These are phyloP conservation scores for Trichoderma gamsii DNA, from an alignment of 495 filamentous ascomycete genomes.

Conservation along the genomic window DNA sequence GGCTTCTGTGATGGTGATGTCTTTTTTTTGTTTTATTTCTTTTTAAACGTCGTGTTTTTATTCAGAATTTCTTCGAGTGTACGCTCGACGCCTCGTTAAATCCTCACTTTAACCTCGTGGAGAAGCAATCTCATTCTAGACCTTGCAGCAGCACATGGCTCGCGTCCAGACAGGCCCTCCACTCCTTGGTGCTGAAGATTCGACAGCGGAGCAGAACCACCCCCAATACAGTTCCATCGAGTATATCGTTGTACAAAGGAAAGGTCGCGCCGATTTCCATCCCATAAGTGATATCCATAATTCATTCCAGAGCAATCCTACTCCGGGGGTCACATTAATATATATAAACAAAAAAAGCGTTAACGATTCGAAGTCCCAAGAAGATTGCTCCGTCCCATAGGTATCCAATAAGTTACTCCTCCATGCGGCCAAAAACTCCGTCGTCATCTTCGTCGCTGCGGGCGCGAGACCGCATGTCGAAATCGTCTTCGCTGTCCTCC, in stretches of 20 bases:
- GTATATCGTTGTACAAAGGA: constrained; percentile 45
- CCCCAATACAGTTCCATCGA: constrained; percentile 33
- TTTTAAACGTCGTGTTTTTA: constrained; percentile 5
- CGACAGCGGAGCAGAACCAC: constrained; percentile 49
- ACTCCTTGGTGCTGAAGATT: constrained; percentile 54
- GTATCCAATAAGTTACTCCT: constrained; percentile 54
- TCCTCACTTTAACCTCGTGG: constrained; percentile 59
- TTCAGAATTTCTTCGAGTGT: constrained; percentile 30
- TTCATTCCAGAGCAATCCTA: constrained; percentile 19
- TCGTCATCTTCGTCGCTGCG: constrained; percentile 88
- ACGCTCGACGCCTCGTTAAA: constrained; percentile 54
- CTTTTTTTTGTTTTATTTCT: neutral
- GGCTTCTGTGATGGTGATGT: neutral
- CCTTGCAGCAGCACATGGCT: constrained; percentile 13
- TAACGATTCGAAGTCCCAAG: neutral
- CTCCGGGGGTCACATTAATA: constrained; percentile 20
- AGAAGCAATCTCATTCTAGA: constrained; percentile 25
- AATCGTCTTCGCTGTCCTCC: constrained; percentile 76
- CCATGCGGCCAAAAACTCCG: constrained; percentile 92
- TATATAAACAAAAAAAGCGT: constrained; percentile 19
- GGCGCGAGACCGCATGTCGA: constrained; percentile 54
- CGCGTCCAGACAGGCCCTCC: constrained; percentile 27
- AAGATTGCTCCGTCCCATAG: neutral
- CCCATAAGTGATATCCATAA: constrained; percentile 8
- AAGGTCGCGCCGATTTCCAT: constrained; percentile 17